Evolutionary conservation across 1,284 basidiomycete genomes (phyloP).

Genomic region (Puccinia novopanici): DNA sequence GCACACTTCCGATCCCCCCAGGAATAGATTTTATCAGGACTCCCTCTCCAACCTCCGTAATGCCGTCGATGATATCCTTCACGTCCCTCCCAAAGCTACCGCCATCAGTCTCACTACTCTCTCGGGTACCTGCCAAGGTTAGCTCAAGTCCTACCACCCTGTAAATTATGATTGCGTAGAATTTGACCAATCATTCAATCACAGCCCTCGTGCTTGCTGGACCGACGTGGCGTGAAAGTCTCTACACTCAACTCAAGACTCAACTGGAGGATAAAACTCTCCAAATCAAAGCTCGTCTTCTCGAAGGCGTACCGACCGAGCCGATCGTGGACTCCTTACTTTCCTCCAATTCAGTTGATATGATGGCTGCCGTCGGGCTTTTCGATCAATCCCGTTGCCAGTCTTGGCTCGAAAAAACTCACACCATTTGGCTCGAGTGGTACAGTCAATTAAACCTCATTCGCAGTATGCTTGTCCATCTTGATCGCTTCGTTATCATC

Average conservation of each 20-base stretch:
- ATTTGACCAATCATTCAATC: neutral
- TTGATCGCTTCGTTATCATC: constrained; percentile 37
- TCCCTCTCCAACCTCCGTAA: neutral
- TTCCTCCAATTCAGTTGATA: constrained; percentile 3
- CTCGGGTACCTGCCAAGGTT: constrained; percentile 27
- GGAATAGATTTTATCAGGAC: neutral
- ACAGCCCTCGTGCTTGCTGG: constrained; percentile 17
- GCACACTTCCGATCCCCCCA: neutral
- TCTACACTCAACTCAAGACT: neutral
- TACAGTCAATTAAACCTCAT: constrained; percentile 27
- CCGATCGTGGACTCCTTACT: constrained; percentile 13
- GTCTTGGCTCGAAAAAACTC: constrained; percentile 20
- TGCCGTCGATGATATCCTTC: constrained; percentile 8
- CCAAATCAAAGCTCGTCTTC: neutral
- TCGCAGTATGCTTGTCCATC: constrained; percentile 27
- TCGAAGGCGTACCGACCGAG: constrained; percentile 17
- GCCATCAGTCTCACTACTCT: constrained; percentile 10
- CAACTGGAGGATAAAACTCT: constrained; percentile 3
- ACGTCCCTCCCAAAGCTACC: constrained; percentile 6
- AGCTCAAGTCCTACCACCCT: neutral
- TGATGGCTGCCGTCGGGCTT: neutral
- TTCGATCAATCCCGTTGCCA: constrained; percentile 14
- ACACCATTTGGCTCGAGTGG: constrained; percentile 8
- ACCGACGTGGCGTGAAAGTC: neutral
- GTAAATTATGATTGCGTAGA: neutral